Conservation (phyloP, 257 asterid species). For the Verbena officinalis region DNA sequence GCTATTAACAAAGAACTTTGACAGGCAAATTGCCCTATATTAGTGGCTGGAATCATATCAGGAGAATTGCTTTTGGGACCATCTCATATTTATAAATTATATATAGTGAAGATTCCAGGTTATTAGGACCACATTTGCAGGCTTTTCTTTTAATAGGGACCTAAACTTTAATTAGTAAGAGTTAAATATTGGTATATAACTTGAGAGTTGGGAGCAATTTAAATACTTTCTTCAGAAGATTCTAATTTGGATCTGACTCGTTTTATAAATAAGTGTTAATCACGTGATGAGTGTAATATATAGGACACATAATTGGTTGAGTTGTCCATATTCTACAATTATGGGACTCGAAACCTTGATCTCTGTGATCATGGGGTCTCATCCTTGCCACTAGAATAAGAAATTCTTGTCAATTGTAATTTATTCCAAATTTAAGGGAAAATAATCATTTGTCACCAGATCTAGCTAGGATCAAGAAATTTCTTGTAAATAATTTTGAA, state of each 20-base stretch:
- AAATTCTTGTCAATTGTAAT: too few relatives aligned
- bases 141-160: slow-evolving; percentile 22
- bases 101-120: slow-evolving; percentile 14
- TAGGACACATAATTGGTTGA: too few relatives aligned
- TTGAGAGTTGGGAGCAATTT: neutral
- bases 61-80: slow-evolving; percentile 34
- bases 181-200: neutral
- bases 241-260: too few relatives aligned
- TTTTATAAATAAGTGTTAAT: too few relatives aligned
- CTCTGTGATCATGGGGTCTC: too few relatives aligned
- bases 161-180: neutral
- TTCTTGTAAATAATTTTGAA: neutral
- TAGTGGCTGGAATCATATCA: slow-evolving; percentile 43
- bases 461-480: neutral
- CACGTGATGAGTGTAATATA: too few relatives aligned
- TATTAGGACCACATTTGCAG: slow-evolving; percentile 41
- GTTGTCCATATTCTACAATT: too few relatives aligned
- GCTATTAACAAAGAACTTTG: slow-evolving; percentile 18
- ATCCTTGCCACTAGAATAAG: too few relatives aligned
- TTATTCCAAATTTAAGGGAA: too few relatives aligned
- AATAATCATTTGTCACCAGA: neutral
- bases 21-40: slow-evolving; percentile 40
- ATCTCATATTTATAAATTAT: neutral
- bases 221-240: too few relatives aligned
- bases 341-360: too few relatives aligned